Base-by-base conservation (phyloP, 2,329 filamentous ascomycete genomes). In the Epichloe typhina region DNA sequence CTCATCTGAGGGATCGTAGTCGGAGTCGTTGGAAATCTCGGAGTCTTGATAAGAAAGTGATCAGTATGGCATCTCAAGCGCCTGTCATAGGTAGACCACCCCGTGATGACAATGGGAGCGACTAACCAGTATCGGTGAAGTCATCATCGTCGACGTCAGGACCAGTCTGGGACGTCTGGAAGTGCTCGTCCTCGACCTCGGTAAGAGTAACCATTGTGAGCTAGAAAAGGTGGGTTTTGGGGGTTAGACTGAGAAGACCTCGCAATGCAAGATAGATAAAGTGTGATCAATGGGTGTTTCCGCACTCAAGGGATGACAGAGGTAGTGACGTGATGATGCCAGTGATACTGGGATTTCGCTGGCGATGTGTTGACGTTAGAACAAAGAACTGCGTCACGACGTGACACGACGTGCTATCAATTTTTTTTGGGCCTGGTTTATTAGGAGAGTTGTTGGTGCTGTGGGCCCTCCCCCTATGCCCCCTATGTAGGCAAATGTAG, bases 121-220 rank as follows among this genome's bases (percentile, higher is more conserved):
- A 69, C 75, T 58, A 79, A 95, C 91, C 91, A 56, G 87, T 91
- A 68, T 96, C 91, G 58, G 86, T 93, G 75, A 86, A 95, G 73
- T 95, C 91, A 65, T 90, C 90, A 65, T 90, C 88, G 53, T 94
- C 88, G 60, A 93, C 84, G 59, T 89, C 83, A 53, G 83, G 80
- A 52, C 79, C 75, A 55, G 82, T 72, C 63, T 85, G 83, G 59
- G 76, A 73, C 68, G 80, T 74, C 72, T 84, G 77, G 76, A 96
- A 95, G 72, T 94, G 87, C 78, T 96, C 90, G 68, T 97, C 91
- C 67, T 94, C 84, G 65, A 97, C 91, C 76, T 97, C 91, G 66
- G 88, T 87, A 66, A 97, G 87, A 72, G 91, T 88, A 70, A 97
- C 91, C 91, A 97, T 96, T 62, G 69, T 83, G 71, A 35, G 45